These are phyloP conservation scores for Pichia scutulata DNA, from an alignment of 805 yeast species.

Conservation along the genomic window DNA sequence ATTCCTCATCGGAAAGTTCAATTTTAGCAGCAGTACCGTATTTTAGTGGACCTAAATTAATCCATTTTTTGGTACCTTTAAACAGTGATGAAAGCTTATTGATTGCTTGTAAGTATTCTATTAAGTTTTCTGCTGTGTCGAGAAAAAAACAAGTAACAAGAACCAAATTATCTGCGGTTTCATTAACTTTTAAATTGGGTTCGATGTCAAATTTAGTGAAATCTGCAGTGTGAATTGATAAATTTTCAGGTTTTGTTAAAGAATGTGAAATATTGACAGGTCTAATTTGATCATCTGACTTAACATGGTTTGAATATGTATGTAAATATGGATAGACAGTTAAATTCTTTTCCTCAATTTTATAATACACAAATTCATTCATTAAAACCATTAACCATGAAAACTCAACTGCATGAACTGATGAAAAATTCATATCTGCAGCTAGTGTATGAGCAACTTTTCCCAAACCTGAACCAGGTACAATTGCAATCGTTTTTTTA, in stretches of 20 bases:
- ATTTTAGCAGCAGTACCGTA: conserved; percentile 81
- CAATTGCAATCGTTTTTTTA: conserved; percentile 43
- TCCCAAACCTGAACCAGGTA: conserved; percentile 90
- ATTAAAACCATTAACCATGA: conserved; percentile 71
- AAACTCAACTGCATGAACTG: conserved; percentile 68
- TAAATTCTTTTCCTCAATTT: conserved; percentile 12
- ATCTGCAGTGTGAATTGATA: conserved; percentile 50
- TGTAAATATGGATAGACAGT: conserved; percentile 48
- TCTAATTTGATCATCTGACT: conserved; percentile 43
- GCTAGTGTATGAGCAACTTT: conserved; percentile 62
- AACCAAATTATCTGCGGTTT: conserved; percentile 37
- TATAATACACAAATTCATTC: conserved; percentile 45
- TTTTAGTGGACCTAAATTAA: conserved; percentile 86
- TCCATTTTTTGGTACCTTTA: conserved; percentile 52
- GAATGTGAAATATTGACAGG: conserved; percentile 27
- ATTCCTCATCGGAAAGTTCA: conserved; percentile 69
- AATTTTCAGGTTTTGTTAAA: conserved; percentile 36
- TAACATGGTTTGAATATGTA: conserved; percentile 58
- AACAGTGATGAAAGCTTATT: conserved; percentile 31
- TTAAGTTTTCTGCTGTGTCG: conserved; percentile 85
- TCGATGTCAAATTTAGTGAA: conserved; percentile 46
- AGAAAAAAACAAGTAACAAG: conserved; percentile 70
- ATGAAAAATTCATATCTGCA: conserved; percentile 20
- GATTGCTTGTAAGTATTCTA: conserved; percentile 67
- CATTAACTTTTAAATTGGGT: conserved; percentile 8